These are phyloP conservation scores for Cerrena zonata DNA, from an alignment of 1,284 basidiomycete species.

Conservation along the genomic window DNA sequence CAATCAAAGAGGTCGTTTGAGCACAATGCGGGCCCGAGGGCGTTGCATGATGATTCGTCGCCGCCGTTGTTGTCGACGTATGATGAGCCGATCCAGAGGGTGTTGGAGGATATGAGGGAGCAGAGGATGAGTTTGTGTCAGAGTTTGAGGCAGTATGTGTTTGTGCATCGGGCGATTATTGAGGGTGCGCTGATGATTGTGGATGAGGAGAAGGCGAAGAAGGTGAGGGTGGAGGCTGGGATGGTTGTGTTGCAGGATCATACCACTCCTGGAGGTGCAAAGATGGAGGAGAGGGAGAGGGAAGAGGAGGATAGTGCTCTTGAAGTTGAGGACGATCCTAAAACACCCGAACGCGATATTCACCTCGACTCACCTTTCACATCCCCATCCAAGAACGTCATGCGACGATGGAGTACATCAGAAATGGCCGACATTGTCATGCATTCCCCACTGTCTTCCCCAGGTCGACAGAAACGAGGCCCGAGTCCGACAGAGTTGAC, in stretches of 20 bases:
- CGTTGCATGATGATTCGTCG: constrained; percentile 49
- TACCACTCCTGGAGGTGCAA: not conserved
- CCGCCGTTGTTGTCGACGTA: constrained; percentile 58
- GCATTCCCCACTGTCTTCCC: constrained; percentile 20
- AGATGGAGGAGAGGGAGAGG: not conserved
- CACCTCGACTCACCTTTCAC: not conserved
- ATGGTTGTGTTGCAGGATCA: constrained; percentile 7
- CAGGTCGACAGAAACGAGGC: constrained; percentile 51
- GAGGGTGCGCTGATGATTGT: constrained; percentile 74
- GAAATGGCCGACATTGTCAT: constrained; percentile 14
- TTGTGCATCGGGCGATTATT: constrained; percentile 81
- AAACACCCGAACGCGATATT: no score
- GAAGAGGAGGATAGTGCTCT: not conserved
- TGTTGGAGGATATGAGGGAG: constrained; percentile 84
- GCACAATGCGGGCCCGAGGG: constrained; percentile 24
- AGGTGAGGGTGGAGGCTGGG: constrained; percentile 23
- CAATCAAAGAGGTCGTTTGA: no score
- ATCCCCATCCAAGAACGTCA: not conserved
- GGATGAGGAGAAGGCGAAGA: constrained; percentile 60
- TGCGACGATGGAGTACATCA: not conserved
- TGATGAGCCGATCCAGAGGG: constrained; percentile 67
- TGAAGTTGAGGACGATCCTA: no score
- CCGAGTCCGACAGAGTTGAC: constrained; percentile 67
- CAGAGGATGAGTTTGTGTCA: constrained; percentile 90
- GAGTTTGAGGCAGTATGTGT: constrained; percentile 83